Base-by-base conservation (phyloP, 2,329 filamentous ascomycete species). In the Fusarium sp. region DNA sequence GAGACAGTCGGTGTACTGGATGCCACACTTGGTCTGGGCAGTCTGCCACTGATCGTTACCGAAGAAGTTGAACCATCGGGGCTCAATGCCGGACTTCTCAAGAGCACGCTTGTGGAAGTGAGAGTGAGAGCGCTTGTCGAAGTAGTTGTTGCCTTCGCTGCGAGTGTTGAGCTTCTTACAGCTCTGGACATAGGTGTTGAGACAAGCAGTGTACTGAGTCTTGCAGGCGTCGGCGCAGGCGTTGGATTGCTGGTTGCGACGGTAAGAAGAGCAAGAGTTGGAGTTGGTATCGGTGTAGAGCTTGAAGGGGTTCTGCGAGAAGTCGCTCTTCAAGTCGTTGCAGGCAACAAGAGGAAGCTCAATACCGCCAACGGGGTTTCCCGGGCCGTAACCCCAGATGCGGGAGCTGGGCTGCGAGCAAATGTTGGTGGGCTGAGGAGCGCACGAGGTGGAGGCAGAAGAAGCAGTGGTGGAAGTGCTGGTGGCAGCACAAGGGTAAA, bases 351-450 rank as follows among this genome's bases (percentile, higher is more conserved):
- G 77, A 46, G 86, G 86, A 54, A 88, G 77, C 23, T 79, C 77
- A 55, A 88, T 86, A 62, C 79, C 82, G 50, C 84, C 86, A 18
- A 87, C 84, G 4, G 84, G 82, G 52, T 81, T 89, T 37, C 90
- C 87, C 3, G 90, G 89, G 2, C 87, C 89, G 75, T 94, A 95
- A 54, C 88, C 89, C 70, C 85, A 87, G 75, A 85, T 84, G 70
- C 87, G 85, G 79, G 80, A 84, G 54, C 79, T 77, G n/a, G 86
- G 83, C 77, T 88, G 84, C 37, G 76, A 79, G 82, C 86, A 88
- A 72, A 88, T 82, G 70, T 84, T 83, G 58, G 84, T 85, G 2
- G 84, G 82, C 34, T 82, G 77, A 4, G 85, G 83, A 54, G 82
- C 79, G 55, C 82, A 80, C 43, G 78, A 77, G 13, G 78, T 74